These are phyloP conservation scores for Baorangia bicolor DNA, from an alignment of 768 basidiomycete species.

Conservation along the genomic window DNA sequence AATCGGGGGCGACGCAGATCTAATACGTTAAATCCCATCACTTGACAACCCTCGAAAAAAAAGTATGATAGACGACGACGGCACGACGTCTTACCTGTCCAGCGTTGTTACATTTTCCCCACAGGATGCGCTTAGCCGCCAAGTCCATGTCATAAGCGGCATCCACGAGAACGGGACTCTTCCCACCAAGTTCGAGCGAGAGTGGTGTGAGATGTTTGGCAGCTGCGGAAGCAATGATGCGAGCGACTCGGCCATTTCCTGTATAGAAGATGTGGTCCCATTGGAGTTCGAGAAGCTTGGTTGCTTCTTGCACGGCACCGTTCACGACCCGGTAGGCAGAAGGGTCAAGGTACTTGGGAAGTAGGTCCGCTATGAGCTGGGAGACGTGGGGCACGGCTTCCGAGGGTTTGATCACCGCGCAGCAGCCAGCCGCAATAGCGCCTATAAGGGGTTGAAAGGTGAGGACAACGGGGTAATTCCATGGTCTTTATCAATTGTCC, in stretches of 20 bases:
- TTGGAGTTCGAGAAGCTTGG: constrained; percentile 31
- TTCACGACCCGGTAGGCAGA: constrained; percentile 54
- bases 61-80: neutral
- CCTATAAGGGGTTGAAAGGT: constrained; percentile 59
- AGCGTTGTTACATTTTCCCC: constrained; percentile 63
- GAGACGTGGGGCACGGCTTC: constrained; percentile 52
- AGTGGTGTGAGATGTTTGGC: constrained; percentile 35
- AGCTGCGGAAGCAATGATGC: constrained; percentile 26
- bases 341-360: constrained; percentile 56
- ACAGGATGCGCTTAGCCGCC: constrained; percentile 63
- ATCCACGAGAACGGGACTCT: constrained; percentile 48
- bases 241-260: constrained; percentile 30
- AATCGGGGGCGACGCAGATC: constrained; percentile 47
- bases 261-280: constrained; percentile 41
- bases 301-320: constrained; percentile 41
- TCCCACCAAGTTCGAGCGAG: constrained; percentile 37
- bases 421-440: constrained; percentile 73
- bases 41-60: neutral
- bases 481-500: constrained; percentile 42
- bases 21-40: constrained; percentile 5
- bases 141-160: constrained; percentile 42
- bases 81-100: constrained; percentile 48
- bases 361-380: constrained; percentile 48
- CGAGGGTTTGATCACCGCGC: constrained; percentile 65
- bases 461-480: constrained; percentile 65